Percentiles rank a stretch among this genome's conserved stretches.
Conservation (phyloP, 2,329 filamentous ascomycete genomes). For the Penicillium concentricum region DNA sequence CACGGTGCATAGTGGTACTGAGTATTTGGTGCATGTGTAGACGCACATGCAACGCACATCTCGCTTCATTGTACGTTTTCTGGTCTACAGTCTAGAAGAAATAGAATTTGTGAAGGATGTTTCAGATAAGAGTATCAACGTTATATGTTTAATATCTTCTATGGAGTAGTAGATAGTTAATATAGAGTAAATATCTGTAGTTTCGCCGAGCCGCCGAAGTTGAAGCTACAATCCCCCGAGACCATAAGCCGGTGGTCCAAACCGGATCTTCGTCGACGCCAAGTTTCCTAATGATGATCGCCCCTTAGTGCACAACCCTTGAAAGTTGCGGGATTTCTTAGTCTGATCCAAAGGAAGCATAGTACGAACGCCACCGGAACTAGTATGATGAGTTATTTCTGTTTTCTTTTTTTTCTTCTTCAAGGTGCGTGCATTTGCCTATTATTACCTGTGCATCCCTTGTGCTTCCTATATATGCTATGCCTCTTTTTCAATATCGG, state of each 20-base stretch:
- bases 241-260: constrained; percentile 1
- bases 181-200: background rate
- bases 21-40: background rate
- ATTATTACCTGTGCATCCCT: background rate
- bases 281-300: constrained; percentile 6
- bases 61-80: background rate
- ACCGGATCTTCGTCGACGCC: constrained; percentile 6
- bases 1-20: background rate
- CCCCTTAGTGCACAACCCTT: constrained; percentile 5
- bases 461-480: background rate
- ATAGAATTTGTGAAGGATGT: background rate
- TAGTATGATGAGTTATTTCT: constrained; percentile 1
- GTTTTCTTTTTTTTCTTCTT: background rate
- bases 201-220: constrained; percentile 1
- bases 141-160: too few species aligned
- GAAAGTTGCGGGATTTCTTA: constrained; percentile 13
- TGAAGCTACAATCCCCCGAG: background rate
- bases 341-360: background rate
- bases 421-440: background rate
- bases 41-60: background rate
- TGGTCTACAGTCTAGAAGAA: too few species aligned
- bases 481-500: background rate
- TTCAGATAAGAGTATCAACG: background rate
- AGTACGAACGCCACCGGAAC: constrained; percentile 6
- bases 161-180: too few species aligned